Base-by-base conservation (phyloP, 2,329 filamentous ascomycete species). In the Onygena corvina region DNA sequence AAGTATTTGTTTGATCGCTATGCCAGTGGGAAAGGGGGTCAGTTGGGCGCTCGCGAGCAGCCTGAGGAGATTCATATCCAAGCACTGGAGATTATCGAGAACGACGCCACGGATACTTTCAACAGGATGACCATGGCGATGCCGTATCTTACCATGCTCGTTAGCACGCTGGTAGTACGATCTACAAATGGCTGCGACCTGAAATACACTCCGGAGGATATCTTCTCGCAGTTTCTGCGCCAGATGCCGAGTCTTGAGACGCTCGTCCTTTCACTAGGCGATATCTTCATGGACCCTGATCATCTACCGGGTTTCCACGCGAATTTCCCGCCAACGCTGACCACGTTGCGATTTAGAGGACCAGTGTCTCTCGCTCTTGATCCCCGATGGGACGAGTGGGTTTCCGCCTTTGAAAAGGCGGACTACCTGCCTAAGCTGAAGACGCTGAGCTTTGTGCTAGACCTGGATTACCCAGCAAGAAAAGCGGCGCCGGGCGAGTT, bases 31-130 rank as follows among this genome's bases (percentile, higher is more conserved):
- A n/a, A n/a, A n/a, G n/a, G n/a, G n/a, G n/a, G n/a, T n/a, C n/a
- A n/a, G n/a, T n/a, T 27, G 21, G 14, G 9, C 18, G 12, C 25
- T 14, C 16, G 29, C 29, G n/a, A 16, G 4, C 4, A 27, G 3
- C 3, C n/a, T 14, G 20, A 51, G 21, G 14, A 50, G 4, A 42
- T 51, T 33, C 53, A 53, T 18, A 23, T 60, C n/a, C 23, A 38
- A 4, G 58, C 47, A 3, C 30, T 61, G 11, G 60, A 61, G 20
- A 61, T 61, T 21, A 47, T 56, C n/a, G 57, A 60, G 29, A 60
- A 60, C 29, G 59, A 61, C 18, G 56, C 58, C 1, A 53, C 60
- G 1, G 57, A 60, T 27, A 53, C 57, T 0, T 54, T 61, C 47
- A 48, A 29, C 47, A 56, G 57, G 4, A 58, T 61, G 54, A 23